phyloP scores from a whole-genome alignment of 441 rosid species.

The Populus hybrid region DNA sequence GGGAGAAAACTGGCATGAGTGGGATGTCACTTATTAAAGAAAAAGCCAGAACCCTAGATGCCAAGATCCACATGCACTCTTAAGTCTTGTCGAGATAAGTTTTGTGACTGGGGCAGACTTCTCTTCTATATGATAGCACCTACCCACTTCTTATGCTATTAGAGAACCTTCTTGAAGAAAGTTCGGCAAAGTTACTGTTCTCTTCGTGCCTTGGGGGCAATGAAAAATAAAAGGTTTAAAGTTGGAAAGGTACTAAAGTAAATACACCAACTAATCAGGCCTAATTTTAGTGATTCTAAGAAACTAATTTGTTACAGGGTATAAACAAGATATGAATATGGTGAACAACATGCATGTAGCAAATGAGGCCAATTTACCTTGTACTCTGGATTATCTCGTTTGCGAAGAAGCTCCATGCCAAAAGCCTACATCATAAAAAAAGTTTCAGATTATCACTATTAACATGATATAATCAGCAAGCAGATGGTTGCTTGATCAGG shows the following conservation, averaged over 20 bases:
- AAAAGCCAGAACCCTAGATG: neutral
- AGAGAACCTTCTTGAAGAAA: neutral
- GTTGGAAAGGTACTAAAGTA: neutral
- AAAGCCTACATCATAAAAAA: slow-evolving; percentile 58
- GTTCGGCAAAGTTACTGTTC: slow-evolving; percentile 4
- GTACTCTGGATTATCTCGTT: slow-evolving; percentile 80
- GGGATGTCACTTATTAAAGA: neutral
- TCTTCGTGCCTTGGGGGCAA: neutral
- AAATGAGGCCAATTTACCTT: slow-evolving; percentile 49
- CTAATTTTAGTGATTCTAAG: neutral
- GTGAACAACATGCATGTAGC: neutral
- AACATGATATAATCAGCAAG: neutral
- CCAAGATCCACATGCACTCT: neutral
- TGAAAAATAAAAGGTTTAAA: neutral
- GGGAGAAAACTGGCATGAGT: neutral
- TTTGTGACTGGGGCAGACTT: neutral
- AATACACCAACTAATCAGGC: neutral
- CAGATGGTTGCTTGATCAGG: neutral
- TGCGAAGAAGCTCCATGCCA: slow-evolving; percentile 95
- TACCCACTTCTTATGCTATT: neutral
- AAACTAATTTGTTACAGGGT: neutral
- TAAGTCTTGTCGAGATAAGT: neutral
- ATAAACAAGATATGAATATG: neutral
- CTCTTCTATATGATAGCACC: neutral
- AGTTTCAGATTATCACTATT: neutral